Base-by-base conservation (phyloP, 2,329 filamentous ascomycete genomes). In the Neofusicoccum kwambonambiense region DNA sequence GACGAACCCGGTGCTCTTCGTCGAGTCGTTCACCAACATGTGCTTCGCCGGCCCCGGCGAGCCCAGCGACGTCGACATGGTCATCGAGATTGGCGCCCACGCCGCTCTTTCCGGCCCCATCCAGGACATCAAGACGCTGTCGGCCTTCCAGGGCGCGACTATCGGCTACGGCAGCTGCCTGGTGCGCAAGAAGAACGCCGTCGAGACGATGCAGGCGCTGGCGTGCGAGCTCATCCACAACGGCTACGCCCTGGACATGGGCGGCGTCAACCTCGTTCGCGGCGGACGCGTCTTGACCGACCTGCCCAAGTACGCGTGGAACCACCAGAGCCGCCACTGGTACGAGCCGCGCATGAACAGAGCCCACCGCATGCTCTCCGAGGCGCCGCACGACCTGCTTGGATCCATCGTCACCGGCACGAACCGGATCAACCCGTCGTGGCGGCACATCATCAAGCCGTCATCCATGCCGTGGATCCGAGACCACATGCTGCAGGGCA, bases 241-340 rank as follows among this genome's bases (percentile, higher is more conserved):
- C 17, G 60, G 64, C 6, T 64, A 56, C 44, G 41, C 66, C 4
- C 41, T 75, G 8, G 68, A 70, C 47, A 67, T 69, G 4, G 67
- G 69, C 34, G 69, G 69, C 8, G 68, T 74, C 9, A 70, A 71
- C 45, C 67, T 62, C 57, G 13, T 9, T 54, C 54, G 17, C 7
- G 3, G 15, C 54, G 54, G 37, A 8, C 37, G 39, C 39, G 68
- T 72, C 2, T 63, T 69, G 41, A 58, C 66, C 8, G 65, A 68
- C 13, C 68, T 72, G 2, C 70, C 73, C 11, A 60, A 57, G 8
- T 75, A 74, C 39, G 65, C 68, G 3, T 75, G 71, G 67, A 69
- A 73, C 49, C 71, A 74, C 58, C 63, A 67, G n/a, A 64, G 49
- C 62, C 17, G 64, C 27, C 66, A 70, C 67, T 69, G 69, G 69